Base-by-base conservation (phyloP, 495 filamentous ascomycete species). In the Penicillium diatomitis region DNA sequence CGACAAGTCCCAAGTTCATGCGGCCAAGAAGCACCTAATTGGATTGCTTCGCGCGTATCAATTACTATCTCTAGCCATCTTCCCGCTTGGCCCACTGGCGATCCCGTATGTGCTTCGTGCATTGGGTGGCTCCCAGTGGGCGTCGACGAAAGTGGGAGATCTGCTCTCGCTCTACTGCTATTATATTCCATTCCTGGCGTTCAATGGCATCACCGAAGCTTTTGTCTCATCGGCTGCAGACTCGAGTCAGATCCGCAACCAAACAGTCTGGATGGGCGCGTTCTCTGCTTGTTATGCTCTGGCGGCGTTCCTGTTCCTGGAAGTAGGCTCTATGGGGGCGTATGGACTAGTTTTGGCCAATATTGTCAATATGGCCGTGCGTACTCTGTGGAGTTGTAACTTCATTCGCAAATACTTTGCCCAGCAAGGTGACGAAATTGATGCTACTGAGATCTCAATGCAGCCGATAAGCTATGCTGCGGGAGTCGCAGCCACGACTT, bases 161-260 rank as follows among this genome's bases (percentile, higher is more conserved):
- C 79, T 90, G 4, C 72, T 98, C 7, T 77, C 85, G 0, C 73
- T 76, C 1, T 98, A 96, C 68, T 90, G 85, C 67, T 87, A 86
- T 60, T 96, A 96, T 62, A 88, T 99, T 50, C 92, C 92, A 10
- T 78, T 97, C 5, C 71, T 99, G 1, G 94, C 90, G 1, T 65
- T 95, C 52, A 99, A 99, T 59, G 92, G 92, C 37, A 81, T 96
- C 31, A 79, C 83, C 2, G 92, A 99, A 67, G 88, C 91, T 0
- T 97, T 97, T 51, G 88, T 97, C 8, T 81, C 88, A 5, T 85
- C 86, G 27, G 84, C 91, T 20, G 90, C 92, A 0, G 83, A 73
- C 4, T 68, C 83, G 46, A 52, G 65, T 2, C 75, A 96, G 43
- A 75, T 99, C 10, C 78, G 85, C 32, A 62, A 54, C 3, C 92